A percentile compares a stretch with the other conserved stretches of the same genome.
Conservation (phyloP, 2,329 filamentous ascomycete species). For the Neofusicoccum parvum region DNA sequence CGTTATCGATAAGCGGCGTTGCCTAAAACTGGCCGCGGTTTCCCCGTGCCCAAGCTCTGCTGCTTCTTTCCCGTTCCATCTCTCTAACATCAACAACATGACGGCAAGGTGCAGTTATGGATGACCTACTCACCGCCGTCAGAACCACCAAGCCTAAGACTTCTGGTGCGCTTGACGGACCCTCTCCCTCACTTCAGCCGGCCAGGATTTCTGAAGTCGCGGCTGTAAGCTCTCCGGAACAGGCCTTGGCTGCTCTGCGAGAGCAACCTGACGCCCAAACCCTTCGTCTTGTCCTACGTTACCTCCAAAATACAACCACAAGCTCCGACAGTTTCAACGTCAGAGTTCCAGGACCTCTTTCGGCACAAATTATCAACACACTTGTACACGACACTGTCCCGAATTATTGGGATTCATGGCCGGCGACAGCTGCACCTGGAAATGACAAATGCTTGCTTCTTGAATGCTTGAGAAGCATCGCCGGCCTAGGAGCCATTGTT, state of each 20-base stretch:
- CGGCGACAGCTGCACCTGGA: background rate
- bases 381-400: slow-evolving; percentile 75
- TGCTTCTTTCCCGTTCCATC: background rate
- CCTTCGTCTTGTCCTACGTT: slow-evolving; percentile 56
- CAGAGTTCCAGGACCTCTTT: slow-evolving; percentile 63
- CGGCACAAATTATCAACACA: slow-evolving; percentile 73
- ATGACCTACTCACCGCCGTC: slow-evolving; percentile 52
- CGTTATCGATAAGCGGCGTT: slow-evolving; percentile 21
- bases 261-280: slow-evolving; percentile 63
- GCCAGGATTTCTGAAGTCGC: background rate
- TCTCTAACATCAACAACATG: background rate
- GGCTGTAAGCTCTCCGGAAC: slow-evolving; percentile 37
- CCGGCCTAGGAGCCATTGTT: slow-evolving; percentile 76
- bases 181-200: background rate
- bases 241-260: slow-evolving; percentile 63
- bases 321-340: slow-evolving; percentile 55
- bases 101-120: slow-evolving; percentile 43
- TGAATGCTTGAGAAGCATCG: slow-evolving; percentile 69
- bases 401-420: slow-evolving; percentile 75
- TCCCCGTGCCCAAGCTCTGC: background rate
- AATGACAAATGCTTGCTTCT: slow-evolving; percentile 51
- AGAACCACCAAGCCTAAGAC: slow-evolving; percentile 29
- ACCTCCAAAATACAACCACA: slow-evolving; percentile 44
- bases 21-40: slow-evolving; percentile 1
- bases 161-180: background rate